Evolutionary conservation across 2,329 filamentous ascomycete genomes (phyloP).

Genomic region (Phymatotrichopsis omnivora): DNA sequence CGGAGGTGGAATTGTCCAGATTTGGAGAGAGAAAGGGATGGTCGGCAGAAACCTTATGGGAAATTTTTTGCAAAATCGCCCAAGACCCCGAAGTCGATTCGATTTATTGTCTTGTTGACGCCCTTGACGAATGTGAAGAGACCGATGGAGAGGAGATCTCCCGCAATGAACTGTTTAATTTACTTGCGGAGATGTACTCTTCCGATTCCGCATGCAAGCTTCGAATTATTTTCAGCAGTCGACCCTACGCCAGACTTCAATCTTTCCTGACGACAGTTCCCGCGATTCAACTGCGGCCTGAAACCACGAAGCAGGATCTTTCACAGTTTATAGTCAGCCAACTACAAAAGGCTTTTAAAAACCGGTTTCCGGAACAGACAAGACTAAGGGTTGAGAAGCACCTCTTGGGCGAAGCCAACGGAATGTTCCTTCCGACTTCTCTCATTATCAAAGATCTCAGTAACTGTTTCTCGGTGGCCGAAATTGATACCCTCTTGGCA

Average conservation of each 20-base stretch:
- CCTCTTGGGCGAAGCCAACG: background rate
- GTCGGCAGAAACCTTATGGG: slow-evolving; percentile 3
- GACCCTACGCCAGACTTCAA: background rate
- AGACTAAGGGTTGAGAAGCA: background rate
- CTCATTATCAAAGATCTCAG: slow-evolving; percentile 6
- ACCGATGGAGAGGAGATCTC: background rate
- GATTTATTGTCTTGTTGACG: slow-evolving; percentile 11
- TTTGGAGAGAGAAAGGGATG: background rate
- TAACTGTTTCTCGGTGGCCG: background rate
- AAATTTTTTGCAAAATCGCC: slow-evolving; percentile 1
- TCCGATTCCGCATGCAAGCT: background rate
- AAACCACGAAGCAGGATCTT: background rate
- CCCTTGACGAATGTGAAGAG: slow-evolving; percentile 10
- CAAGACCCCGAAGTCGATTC: background rate
- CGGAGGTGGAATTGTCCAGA: background rate
- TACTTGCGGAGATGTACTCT: background rate
- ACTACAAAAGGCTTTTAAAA: background rate
- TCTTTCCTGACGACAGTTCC: background rate
- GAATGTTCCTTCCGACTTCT: slow-evolving; percentile 10
- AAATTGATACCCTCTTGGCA: background rate
- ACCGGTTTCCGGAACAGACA: background rate
- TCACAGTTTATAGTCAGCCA: background rate
- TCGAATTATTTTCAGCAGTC: slow-evolving; percentile 3
- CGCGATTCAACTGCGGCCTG: background rate
- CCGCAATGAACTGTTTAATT: background rate